Conservation (phyloP, 1,284 basidiomycete genomes). For the Taiwanofungus camphoratus region DNA sequence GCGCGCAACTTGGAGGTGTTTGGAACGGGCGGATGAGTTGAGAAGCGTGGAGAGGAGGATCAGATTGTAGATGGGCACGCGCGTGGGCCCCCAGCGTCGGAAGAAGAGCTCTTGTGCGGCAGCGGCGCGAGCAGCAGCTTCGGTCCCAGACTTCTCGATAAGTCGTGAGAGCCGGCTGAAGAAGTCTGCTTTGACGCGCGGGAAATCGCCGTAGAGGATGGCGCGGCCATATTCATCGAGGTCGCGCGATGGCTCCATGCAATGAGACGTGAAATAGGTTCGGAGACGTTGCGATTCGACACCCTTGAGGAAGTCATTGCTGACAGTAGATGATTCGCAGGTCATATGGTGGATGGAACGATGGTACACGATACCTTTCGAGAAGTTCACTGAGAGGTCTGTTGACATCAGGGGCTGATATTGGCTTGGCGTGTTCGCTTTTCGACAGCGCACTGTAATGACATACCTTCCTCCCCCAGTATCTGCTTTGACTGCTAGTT, state of each 20-base stretch:
- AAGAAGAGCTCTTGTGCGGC: conserved; percentile 28
- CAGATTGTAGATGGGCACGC: conserved; percentile 34
- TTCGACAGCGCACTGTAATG: neutral
- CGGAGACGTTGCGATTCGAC: conserved; percentile 35
- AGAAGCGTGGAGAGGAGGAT: conserved; percentile 28
- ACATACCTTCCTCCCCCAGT: neutral
- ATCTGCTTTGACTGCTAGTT: neutral
- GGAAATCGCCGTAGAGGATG: conserved; percentile 26
- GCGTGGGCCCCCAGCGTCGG: conserved; percentile 35
- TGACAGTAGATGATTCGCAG: conserved; percentile 3
- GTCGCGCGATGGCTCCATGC: conserved; percentile 31
- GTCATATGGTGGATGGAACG: neutral
- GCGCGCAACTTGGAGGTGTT: conserved; percentile 28
- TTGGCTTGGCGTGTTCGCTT: neutral
- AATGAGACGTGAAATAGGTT: conserved; percentile 28
- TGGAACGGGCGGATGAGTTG: conserved; percentile 14
- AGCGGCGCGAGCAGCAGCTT: conserved; percentile 12
- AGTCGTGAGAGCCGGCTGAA: conserved; percentile 17
- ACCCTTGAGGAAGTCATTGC: conserved; percentile 30
- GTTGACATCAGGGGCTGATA: no score
- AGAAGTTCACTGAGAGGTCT: neutral
- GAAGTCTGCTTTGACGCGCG: conserved; percentile 26
- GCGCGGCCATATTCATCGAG: conserved; percentile 29
- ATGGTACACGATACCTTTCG: neutral
- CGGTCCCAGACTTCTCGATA: conserved; percentile 5